Conservation (phyloP, 176 grass and related monocot genomes). For the Oryza brachyantha region DNA sequence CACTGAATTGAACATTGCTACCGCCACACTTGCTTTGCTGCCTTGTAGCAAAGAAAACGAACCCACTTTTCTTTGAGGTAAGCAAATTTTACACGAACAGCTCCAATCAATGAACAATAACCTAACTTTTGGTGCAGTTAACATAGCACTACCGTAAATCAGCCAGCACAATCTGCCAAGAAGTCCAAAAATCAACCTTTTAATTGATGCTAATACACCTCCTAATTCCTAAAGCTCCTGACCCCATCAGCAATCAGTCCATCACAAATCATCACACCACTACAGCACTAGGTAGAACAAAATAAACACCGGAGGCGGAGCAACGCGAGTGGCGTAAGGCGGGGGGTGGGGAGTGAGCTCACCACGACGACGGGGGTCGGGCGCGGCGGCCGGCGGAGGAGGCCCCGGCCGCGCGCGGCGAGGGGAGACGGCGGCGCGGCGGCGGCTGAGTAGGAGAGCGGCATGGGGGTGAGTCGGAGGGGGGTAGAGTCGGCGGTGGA, state of each 20-base stretch:
- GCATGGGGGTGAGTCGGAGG: conserved; percentile 6
- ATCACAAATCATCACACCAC: background rate
- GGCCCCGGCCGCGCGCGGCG: background rate
- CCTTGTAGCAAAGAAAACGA: too few relatives aligned
- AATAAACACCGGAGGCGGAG: background rate
- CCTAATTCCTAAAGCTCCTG: too few relatives aligned
- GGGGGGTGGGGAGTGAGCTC: background rate
- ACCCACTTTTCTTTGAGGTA: background rate
- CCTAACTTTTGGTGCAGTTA: background rate
- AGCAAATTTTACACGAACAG: background rate
- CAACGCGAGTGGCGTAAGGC: background rate
- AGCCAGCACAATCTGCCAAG: background rate
- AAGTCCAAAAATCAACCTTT: too few relatives aligned
- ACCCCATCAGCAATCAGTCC: too few relatives aligned
- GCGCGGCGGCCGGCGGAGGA: conserved; percentile 12
- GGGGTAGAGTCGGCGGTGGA: background rate
- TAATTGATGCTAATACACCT: too few relatives aligned
- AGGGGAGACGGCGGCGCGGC: conserved; percentile 1
- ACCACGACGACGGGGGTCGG: conserved; percentile 17
- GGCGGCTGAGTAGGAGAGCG: conserved; percentile 27
- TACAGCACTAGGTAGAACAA: background rate
- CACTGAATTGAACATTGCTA: background rate
- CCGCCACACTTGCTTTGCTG: background rate
- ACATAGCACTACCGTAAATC: background rate
- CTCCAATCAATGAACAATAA: background rate